Base-by-base conservation (phyloP, 805 yeast species). In the Lachancea mirantina region DNA sequence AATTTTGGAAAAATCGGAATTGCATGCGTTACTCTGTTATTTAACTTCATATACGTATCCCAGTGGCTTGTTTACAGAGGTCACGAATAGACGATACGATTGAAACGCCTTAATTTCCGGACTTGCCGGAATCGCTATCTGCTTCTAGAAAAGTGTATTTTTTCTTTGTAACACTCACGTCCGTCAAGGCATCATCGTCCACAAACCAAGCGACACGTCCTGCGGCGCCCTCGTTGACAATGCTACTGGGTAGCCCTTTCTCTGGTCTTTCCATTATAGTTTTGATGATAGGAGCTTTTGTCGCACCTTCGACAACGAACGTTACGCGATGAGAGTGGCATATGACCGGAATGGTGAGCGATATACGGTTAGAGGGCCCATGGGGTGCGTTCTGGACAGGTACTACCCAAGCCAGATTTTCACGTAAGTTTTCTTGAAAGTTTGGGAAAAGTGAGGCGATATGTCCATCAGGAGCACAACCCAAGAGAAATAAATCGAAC, bases 381-480 rank as follows among this genome's bases (percentile, higher is more conserved):
- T 76, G 70, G 26, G 98, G 97, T 1, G 96, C 94, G 38, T 85
- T 81, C 42, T 75, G 80, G 6, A 89, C 94, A 1, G 96, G 94
- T 16, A 84, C 82, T 42, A 88, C 88, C 96, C 97, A 89, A 1
- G 96, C 96, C 46, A 81, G 71, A 41, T 79, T 74, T 57, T 89
- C 98, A 52, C 96, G 72, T 44, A 89, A 65, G 35, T 83, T 80
- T 46, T 84, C 92, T 51, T 84, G 92, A 41, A 62, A 64, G 54
- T 81, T 80, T 14, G 98, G 98, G 67, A 89, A 89, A 35, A 89
- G 70, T n/a, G 95, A 85, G 32, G 96, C 95, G 52, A 85, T 84
- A 59, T 89, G 98, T 14, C 98, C 98, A 59, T 89, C 98, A 3
- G 97, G 97, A 1, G 98, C 98, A 67, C 97, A 89, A 16, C 98